Conservation (phyloP, 2,329 filamentous ascomycete species). For the Volutella citrinella region DNA sequence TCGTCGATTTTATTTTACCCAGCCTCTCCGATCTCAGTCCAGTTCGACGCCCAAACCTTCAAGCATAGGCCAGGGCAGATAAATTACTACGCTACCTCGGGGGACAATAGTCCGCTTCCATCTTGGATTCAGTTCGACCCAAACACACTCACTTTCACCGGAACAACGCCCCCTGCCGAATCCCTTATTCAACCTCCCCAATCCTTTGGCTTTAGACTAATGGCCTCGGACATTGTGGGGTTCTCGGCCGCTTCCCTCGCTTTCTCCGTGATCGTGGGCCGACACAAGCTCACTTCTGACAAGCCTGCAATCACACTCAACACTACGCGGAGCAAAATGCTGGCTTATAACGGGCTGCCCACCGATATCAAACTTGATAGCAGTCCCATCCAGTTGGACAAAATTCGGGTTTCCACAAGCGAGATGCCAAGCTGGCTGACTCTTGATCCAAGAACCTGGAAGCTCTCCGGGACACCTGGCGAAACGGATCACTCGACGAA, state of each 20-base stretch:
- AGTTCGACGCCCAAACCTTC: slow-evolving; percentile 61
- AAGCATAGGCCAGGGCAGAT: slow-evolving; percentile 47
- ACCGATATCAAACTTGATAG: slow-evolving; percentile 58
- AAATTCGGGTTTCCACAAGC: slow-evolving; percentile 51
- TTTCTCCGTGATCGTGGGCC: slow-evolving; percentile 72
- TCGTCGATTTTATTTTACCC: slow-evolving; percentile 56
- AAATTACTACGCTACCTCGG: slow-evolving; percentile 75
- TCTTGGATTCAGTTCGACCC: slow-evolving; percentile 80
- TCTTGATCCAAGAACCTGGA: slow-evolving; percentile 60
- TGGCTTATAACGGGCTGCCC: slow-evolving; percentile 52
- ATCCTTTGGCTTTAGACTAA: slow-evolving; percentile 66
- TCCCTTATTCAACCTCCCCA: slow-evolving; percentile 67
- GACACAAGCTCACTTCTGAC: slow-evolving; percentile 65
- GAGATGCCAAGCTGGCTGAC: slow-evolving; percentile 66
- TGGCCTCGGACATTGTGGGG: slow-evolving; percentile 77
- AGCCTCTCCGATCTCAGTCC: slow-evolving; percentile 50
- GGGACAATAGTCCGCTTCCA: slow-evolving; percentile 77
- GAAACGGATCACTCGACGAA: slow-evolving; percentile 56
- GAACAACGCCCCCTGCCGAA: slow-evolving; percentile 63
- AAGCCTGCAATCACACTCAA: slow-evolving; percentile 56
- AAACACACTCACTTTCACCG: slow-evolving; percentile 62
- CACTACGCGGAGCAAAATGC: slow-evolving; percentile 47
- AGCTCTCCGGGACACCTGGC: slow-evolving; percentile 63
- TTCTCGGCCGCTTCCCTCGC: slow-evolving; percentile 64
- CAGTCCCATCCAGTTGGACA: slow-evolving; percentile 41